Base-by-base conservation (phyloP, 139 green algal genomes). In the Picochlorum costavermella region DNA sequence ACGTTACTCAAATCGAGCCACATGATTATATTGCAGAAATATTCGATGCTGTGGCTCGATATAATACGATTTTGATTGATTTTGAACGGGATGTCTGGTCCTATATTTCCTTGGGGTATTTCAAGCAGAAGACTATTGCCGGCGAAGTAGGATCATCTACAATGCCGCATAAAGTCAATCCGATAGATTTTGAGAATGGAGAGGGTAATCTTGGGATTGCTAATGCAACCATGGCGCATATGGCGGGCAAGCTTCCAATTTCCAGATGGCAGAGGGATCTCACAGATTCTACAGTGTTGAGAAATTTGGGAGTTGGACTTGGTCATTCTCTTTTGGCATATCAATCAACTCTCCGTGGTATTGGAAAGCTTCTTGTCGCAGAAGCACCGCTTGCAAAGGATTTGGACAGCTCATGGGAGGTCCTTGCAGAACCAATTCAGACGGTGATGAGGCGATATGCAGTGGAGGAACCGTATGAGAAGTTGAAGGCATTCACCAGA, bases 131-230 rank as follows among this genome's bases (percentile, higher is more conserved):
- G 44, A 88, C 82, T 9, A 79, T 89, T 36, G 83, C 78, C 6
- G 88, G 86, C 11, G 85, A 95, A 79, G 88, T 98, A 2, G 92
- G 92, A 11, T 95, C 85, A 40, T 93, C 81, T 55, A 98, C 92
- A 20, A 98, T 98, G 92, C 92, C 92, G 0, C 92, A 98, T 81
- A 98, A 98, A 82, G 77, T 88, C 5, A 98, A 98, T 77, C 94
- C 94, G 43, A 99, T 98, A 55, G 94, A 98, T 82, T 98, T 99
- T 84, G 92, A 98, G 73, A 99, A 99, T 86, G 86, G 68, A 37
- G 94, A 99, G 81, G 94, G 94, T 68, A 99, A 99, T 81, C 71
- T 96, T 31, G 94, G 94, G 23, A 63, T 99, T 12, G 94, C 91
- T 65, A 99, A 99, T 63, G 86, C 92, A 8, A 50, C 94, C 16